Percentiles rank a stretch among this genome's conserved stretches.
phyloP scores from a whole-genome alignment of 1,284 basidiomycete species.

The Cryptococcus sp. region DNA sequence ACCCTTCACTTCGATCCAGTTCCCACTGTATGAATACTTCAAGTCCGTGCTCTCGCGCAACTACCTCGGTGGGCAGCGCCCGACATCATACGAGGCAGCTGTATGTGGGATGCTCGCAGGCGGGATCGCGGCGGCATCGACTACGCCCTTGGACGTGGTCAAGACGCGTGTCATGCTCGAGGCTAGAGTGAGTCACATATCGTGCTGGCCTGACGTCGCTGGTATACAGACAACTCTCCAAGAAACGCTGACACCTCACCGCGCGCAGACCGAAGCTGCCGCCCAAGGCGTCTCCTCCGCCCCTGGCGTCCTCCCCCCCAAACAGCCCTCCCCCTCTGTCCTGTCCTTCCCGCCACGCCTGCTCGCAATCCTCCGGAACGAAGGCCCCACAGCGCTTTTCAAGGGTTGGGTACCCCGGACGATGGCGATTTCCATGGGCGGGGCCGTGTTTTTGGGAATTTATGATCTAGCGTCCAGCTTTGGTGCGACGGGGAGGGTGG shows the following conservation, averaged over 20 bases:
- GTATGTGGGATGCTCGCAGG: conserved; percentile 89
- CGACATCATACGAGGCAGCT: conserved; percentile 79
- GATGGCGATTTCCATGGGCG: conserved; percentile 92
- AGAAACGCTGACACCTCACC: not conserved
- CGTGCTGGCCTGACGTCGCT: no score
- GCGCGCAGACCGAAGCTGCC: conserved; percentile 2
- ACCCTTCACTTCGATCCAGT: conserved; percentile 96
- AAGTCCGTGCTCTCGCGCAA: conserved; percentile 61
- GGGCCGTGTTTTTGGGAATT: conserved; percentile 92
- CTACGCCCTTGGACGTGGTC: conserved; percentile 93
- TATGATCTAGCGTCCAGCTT: conserved; percentile 61
- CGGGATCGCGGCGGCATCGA: conserved; percentile 80
- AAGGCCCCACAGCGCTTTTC: conserved; percentile 77
- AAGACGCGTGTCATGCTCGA: conserved; percentile 98
- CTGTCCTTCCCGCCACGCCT: conserved; percentile 60
- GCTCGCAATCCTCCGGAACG: conserved; percentile 63
- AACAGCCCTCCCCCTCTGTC: conserved; percentile 46
- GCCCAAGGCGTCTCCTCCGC: conserved; percentile 29
- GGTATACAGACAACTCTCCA: not conserved
- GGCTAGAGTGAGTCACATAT: conserved; percentile 57
- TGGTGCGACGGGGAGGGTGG: conserved; percentile 11
- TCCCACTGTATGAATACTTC: conserved; percentile 89
- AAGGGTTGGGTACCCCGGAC: conserved; percentile 86
- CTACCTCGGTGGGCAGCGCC: conserved; percentile 53
- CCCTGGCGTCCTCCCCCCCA: conserved; percentile 10